Evolutionary conservation across 208 protist genomes (phyloP).

Genomic region (Zelonia costaricensis): DNA sequence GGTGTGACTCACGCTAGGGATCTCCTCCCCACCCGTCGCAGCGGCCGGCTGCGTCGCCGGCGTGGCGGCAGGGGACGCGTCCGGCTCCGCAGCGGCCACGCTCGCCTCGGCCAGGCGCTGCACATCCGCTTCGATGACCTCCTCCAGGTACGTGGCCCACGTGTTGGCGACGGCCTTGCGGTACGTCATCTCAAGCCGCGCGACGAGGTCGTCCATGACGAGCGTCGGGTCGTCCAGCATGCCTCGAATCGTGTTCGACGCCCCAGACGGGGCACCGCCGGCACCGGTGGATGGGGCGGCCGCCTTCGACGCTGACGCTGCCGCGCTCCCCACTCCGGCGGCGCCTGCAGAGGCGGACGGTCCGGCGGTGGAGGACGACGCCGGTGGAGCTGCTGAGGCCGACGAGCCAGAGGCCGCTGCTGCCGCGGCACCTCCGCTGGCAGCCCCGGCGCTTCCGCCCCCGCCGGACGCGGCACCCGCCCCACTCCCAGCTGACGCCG

Average conservation of each 20-base stretch:
- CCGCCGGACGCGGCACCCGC: no score
- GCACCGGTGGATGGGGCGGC: neutral
- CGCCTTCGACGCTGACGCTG: neutral
- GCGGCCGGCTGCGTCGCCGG: neutral
- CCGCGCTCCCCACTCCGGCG: neutral
- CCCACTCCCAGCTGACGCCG: no score
- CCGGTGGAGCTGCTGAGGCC: no score
- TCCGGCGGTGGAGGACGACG: no score
- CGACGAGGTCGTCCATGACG: conserved; percentile 66
- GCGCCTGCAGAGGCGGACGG: neutral
- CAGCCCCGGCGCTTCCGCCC: no score
- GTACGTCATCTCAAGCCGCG: conserved; percentile 57
- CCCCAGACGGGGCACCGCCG: neutral
- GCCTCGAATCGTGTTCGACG: conserved; percentile 5
- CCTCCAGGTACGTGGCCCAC: conserved; percentile 64
- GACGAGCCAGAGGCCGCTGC: no score
- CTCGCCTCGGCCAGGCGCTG: neutral
- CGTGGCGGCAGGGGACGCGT: no score
- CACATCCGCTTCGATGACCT: conserved; percentile 27
- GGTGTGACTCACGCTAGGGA: no score
- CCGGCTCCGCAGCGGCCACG: no score
- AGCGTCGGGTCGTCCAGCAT: conserved; percentile 33
- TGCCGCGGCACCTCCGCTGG: no score
- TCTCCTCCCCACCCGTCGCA: no score
- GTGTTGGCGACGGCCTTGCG: conserved; percentile 47